Conservation (phyloP, 768 basidiomycete genomes). For the Strobilomyces echinocephalus region DNA sequence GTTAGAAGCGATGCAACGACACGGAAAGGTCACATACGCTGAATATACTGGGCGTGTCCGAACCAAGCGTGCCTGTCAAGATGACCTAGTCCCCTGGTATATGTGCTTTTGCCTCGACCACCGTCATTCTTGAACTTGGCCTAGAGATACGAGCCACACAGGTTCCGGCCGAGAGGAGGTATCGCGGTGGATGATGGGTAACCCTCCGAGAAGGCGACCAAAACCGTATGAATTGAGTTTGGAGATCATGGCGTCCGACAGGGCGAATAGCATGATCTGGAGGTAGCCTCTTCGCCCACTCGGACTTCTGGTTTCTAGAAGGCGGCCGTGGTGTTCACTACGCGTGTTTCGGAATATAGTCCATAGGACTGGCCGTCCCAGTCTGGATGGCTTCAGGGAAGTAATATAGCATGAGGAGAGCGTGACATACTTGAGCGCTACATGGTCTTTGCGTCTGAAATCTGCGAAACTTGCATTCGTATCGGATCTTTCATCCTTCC, state of each 20-base stretch:
- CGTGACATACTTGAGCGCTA: constrained; percentile 75
- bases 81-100: constrained; percentile 52
- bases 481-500: constrained; percentile 93
- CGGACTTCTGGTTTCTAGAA: constrained; percentile 69
- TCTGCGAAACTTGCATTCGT: constrained; percentile 98
- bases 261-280: constrained; percentile 64
- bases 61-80: constrained; percentile 55
- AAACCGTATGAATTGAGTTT: constrained; percentile 57
- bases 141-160: constrained; percentile 33
- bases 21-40: constrained; percentile 40
- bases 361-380: background rate
- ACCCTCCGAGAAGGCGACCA: constrained; percentile 53
- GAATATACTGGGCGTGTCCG: constrained; percentile 45
- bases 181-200: constrained; percentile 48
- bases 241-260: constrained; percentile 43
- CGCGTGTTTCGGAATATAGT: background rate
- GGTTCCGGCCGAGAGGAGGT: constrained; percentile 10
- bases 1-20: background rate
- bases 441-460: constrained; percentile 87
- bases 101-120: constrained; percentile 32
- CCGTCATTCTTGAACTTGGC: constrained; percentile 42
- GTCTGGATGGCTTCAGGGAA: constrained; percentile 43
- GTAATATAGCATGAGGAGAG: background rate
- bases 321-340: constrained; percentile 61
- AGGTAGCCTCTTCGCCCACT: constrained; percentile 58